phyloP scores from a whole-genome alignment of 768 basidiomycete species.

The Tricholoma bakamatsutake region DNA sequence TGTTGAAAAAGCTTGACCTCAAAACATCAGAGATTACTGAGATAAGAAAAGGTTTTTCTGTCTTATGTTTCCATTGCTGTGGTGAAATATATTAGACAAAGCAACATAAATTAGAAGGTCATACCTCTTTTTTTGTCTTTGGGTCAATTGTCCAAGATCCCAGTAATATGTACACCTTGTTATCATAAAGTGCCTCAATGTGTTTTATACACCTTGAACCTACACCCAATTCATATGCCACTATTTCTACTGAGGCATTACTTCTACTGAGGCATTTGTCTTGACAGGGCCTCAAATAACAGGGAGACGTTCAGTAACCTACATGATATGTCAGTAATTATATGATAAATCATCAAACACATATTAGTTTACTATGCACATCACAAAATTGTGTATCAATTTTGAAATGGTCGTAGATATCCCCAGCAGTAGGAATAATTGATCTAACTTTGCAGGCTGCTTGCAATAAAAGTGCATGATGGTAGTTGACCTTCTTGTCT shows the following conservation, averaged over 20 bases:
- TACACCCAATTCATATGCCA: background rate
- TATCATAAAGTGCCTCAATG: background rate
- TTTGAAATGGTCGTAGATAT: background rate
- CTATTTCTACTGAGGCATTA: background rate
- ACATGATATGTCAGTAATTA: background rate
- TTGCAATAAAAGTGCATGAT: background rate
- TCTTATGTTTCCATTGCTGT: background rate
- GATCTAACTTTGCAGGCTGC: background rate
- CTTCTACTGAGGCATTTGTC: background rate
- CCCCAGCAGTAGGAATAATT: background rate
- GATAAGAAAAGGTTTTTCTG: background rate
- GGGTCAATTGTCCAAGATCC: background rate
- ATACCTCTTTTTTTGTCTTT: background rate
- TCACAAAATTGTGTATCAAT: background rate
- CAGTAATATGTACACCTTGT: background rate
- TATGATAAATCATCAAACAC: background rate
- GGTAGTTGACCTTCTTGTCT: background rate
- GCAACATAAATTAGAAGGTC: background rate
- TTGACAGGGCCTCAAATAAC: background rate
- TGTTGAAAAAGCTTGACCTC: background rate
- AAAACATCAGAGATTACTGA: background rate
- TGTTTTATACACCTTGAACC: background rate
- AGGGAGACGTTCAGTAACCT: background rate
- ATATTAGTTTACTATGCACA: background rate
- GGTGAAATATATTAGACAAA: background rate